Conservation (phyloP, 495 filamentous ascomycete genomes). For the Trichoderma reesei region DNA sequence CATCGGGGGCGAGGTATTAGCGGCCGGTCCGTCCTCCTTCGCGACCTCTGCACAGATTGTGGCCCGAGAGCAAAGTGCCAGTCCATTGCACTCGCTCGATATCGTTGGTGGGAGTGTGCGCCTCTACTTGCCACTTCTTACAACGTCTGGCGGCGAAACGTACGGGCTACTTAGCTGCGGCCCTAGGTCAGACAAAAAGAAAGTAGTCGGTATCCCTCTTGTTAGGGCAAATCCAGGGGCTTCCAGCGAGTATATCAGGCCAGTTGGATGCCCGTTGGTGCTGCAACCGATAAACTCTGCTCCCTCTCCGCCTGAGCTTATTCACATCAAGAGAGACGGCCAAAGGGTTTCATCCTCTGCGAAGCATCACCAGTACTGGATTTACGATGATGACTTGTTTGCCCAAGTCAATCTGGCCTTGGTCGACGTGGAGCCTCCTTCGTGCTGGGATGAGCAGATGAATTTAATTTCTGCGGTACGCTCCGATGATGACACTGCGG, state of each 20-base stretch:
- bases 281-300: background rate
- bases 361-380: background rate
- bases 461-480: background rate
- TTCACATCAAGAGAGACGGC: background rate
- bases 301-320: too few relatives aligned
- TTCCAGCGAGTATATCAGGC: background rate
- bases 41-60: background rate
- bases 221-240: background rate
- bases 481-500: background rate
- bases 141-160: background rate
- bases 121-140: background rate
- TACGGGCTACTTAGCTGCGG: slow-evolving; percentile 1
- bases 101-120: background rate
- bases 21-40: background rate
- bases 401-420: background rate
- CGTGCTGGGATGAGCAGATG: background rate
- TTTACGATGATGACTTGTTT: slow-evolving; percentile 1
- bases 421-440: background rate
- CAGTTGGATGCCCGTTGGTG: background rate
- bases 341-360: background rate
- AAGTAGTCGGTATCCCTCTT: background rate
- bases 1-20: background rate
- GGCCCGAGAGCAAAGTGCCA: background rate
- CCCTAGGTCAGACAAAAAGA: background rate
- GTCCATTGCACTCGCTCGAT: background rate